These are phyloP conservation scores for Cyberlindnera mississippiensis DNA, from an alignment of 805 yeast genomes.

Conservation along the genomic window DNA sequence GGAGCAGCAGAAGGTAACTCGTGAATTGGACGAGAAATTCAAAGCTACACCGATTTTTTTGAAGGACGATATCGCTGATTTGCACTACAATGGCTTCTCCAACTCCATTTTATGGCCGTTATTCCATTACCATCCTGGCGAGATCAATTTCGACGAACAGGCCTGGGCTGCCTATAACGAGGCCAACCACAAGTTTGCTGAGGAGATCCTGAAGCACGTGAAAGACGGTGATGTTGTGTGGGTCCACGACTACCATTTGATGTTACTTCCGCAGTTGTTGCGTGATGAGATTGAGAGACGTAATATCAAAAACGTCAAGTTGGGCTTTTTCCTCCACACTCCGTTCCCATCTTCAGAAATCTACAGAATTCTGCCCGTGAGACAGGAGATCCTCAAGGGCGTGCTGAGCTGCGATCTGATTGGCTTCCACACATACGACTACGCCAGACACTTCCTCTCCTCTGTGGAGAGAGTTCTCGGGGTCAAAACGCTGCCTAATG, in stretches of 20 bases:
- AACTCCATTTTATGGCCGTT: constrained; percentile 97
- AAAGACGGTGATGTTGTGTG: constrained; percentile 86
- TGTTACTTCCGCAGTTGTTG: constrained; percentile 89
- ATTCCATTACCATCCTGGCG: constrained; percentile 98
- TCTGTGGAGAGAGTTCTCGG: constrained; percentile 82
- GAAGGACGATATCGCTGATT: constrained; percentile 85
- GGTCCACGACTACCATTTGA: constrained; percentile 97
- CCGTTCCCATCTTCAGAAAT: constrained; percentile 98
- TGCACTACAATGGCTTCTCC: constrained; percentile 94
- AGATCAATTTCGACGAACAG: constrained; percentile 94
- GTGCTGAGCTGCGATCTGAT: constrained; percentile 90
- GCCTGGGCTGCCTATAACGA: constrained; percentile 98
- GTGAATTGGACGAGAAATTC: constrained; percentile 71
- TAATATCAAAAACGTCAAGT: constrained; percentile 51
- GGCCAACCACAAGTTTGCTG: constrained; percentile 82
- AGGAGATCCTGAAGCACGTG: constrained; percentile 62
- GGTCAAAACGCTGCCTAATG: constrained; percentile 84
- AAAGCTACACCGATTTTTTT: constrained; percentile 88
- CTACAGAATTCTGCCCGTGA: constrained; percentile 90
- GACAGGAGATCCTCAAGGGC: constrained; percentile 88
- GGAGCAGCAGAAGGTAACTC: constrained; percentile 65
- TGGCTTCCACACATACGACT: constrained; percentile 99
- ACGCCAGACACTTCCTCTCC: constrained; percentile 91
- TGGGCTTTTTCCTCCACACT: constrained; percentile 94
- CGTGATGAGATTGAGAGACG: constrained; percentile 52